These are phyloP conservation scores for Ustilago cynodontis DNA, from an alignment of 1,284 basidiomycete species.

Conservation along the genomic window DNA sequence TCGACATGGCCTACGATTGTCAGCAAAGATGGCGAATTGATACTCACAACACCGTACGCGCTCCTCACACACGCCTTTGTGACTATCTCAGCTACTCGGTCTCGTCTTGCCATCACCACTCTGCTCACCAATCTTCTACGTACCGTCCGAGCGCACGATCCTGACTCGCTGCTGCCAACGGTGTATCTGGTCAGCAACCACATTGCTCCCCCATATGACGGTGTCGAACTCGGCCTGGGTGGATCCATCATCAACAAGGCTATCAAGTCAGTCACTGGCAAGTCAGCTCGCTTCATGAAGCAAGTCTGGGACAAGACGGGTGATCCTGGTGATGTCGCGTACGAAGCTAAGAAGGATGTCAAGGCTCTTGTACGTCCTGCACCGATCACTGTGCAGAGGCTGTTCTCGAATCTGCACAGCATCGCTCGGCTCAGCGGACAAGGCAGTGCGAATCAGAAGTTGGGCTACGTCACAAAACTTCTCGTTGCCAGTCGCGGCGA, in stretches of 20 bases:
- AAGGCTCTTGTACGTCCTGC: constrained; percentile 61
- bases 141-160: constrained; percentile 78
- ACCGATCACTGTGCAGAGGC: constrained; percentile 62
- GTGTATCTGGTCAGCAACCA: constrained; percentile 91
- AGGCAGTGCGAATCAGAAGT: constrained; percentile 82
- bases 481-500: constrained; percentile 87
- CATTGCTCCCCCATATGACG: constrained; percentile 76
- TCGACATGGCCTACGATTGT: constrained; percentile 52
- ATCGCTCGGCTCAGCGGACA: constrained; percentile 76
- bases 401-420: constrained; percentile 71
- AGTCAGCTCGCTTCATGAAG: constrained; percentile 78
- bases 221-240: constrained; percentile 71
- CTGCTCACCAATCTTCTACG: constrained; percentile 84
- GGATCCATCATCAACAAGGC: constrained; percentile 81
- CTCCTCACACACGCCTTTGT: constrained; percentile 83
- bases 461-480: constrained; percentile 82
- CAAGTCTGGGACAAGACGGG: constrained; percentile 71
- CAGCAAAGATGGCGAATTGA: constrained; percentile 21
- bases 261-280: constrained; percentile 84
- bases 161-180: constrained; percentile 80
- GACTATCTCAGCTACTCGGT: constrained; percentile 80
- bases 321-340: constrained; percentile 68
- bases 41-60: constrained; percentile 77
- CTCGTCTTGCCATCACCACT: constrained; percentile 83
- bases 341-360: constrained; percentile 64